These are phyloP conservation scores for Sporothrix dimorphospora DNA, from an alignment of 2,329 filamentous ascomycete species.

Conservation along the genomic window DNA sequence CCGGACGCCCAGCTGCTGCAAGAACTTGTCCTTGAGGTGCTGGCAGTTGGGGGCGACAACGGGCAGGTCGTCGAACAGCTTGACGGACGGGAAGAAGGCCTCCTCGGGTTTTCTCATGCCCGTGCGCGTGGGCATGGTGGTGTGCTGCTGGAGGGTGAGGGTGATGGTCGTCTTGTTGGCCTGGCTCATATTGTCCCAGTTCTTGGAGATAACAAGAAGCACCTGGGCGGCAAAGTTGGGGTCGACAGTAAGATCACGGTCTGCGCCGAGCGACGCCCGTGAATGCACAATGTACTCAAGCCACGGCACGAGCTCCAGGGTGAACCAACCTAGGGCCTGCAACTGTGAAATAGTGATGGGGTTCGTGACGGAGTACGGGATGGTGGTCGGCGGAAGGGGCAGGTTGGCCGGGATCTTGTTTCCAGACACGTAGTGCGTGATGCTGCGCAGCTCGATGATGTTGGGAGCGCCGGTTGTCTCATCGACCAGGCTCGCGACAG, in stretches of 20 bases:
- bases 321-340: conserved; percentile 81
- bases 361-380: conserved; percentile 83
- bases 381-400: conserved; percentile 77
- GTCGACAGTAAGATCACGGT: conserved; percentile 71
- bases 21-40: conserved; percentile 86
- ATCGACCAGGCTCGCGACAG: conserved; percentile 70
- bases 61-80: conserved; percentile 91
- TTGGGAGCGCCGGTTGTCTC: background rate
- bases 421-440: conserved; percentile 75
- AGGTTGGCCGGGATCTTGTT: conserved; percentile 79
- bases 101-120: conserved; percentile 87
- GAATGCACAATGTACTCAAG: conserved; percentile 76
- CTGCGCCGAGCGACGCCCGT: conserved; percentile 59
- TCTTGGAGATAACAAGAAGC: conserved; percentile 79
- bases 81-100: conserved; percentile 91
- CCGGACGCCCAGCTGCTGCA: conserved; percentile 80
- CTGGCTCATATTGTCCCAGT: conserved; percentile 79
- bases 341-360: conserved; percentile 68
- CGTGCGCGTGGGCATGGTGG: conserved; percentile 85
- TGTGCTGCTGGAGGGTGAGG: conserved; percentile 65
- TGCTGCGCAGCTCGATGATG: conserved; percentile 75
- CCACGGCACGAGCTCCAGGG: conserved; percentile 85
- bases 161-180: conserved; percentile 67
- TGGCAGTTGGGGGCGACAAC: conserved; percentile 71
- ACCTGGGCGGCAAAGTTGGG: conserved; percentile 76